Evolutionary conservation across 2,329 filamentous ascomycete genomes (phyloP).

Genomic region (Amesomyces nigricolor): DNA sequence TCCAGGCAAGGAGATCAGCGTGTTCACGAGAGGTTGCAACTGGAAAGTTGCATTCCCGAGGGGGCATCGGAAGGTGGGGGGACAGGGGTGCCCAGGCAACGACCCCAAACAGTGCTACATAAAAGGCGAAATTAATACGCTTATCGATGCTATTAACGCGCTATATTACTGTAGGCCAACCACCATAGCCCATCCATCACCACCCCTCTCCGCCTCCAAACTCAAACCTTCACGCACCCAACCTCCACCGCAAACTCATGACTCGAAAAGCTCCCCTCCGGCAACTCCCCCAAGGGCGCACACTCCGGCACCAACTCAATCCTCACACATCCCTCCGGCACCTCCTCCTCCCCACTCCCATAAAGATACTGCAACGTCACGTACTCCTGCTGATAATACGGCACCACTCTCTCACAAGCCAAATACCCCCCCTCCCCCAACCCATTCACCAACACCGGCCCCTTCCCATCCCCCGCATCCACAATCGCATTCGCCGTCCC

Average conservation of each 20-base stretch:
- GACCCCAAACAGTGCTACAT: no score
- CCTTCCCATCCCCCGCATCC: slow-evolving; percentile 33
- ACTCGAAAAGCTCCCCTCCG: slow-evolving; percentile 33
- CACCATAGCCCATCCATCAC: not conserved
- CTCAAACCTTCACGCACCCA: slow-evolving; percentile 28
- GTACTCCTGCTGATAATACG: slow-evolving; percentile 38
- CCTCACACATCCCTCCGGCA: slow-evolving; percentile 38
- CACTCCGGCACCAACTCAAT: slow-evolving; percentile 43
- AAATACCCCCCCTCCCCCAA: slow-evolving; percentile 33
- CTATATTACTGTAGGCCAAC: no score
- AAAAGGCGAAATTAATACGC: no score
- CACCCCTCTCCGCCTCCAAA: not conserved
- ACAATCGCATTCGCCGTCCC: slow-evolving; percentile 36
- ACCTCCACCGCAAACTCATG: slow-evolving; percentile 37
- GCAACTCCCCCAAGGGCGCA: slow-evolving; percentile 33
- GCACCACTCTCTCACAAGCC: slow-evolving; percentile 39
- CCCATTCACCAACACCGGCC: slow-evolving; percentile 26
- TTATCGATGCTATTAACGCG: no score
- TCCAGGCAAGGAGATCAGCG: not conserved
- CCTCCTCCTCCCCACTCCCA: slow-evolving; percentile 21
- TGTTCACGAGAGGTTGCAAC: no score
- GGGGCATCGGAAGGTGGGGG: no score
- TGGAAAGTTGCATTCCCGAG: no score
- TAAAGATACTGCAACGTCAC: slow-evolving; percentile 37
- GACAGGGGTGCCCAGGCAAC: no score